A percentile compares a stretch with the other conserved stretches of the same genome.
Conservation (phyloP, 257 asterid genomes). For the Parsonsia alboflavescens region DNA sequence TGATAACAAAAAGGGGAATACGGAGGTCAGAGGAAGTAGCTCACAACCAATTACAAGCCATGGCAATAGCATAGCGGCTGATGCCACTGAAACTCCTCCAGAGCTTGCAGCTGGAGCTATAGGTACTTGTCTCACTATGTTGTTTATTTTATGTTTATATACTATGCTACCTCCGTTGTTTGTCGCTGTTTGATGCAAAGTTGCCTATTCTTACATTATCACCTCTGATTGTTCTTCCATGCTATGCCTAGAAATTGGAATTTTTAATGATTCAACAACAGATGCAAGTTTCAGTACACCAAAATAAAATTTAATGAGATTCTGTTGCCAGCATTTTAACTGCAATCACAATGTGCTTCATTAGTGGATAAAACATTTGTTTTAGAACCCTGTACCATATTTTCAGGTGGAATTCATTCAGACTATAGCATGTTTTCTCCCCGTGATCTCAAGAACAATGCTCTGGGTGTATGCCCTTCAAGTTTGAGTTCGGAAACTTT, state of each 20-base stretch:
- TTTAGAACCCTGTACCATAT: not conserved
- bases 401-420: conserved; percentile 14
- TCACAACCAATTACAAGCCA: not conserved
- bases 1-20: not conserved
- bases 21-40: conserved; percentile 3
- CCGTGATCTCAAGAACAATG: conserved; percentile 27
- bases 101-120: not conserved
- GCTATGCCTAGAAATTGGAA: not conserved
- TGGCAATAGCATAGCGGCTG: conserved; percentile 1
- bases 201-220: not conserved
- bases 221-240: not conserved
- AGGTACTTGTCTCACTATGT: not conserved
- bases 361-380: conserved; percentile 1
- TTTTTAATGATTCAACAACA: not conserved
- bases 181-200: not conserved
- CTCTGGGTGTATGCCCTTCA: conserved; percentile 14
- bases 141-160: not conserved
- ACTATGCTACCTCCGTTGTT: not conserved
- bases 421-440: conserved; percentile 6
- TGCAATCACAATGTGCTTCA: not conserved
- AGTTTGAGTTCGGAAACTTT: conserved; percentile 13
- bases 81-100: not conserved
- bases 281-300: not conserved
- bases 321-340: not conserved
- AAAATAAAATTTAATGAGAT: not conserved